phyloP scores from a whole-genome alignment of 2,329 filamentous ascomycete species.

The Xylaria sp. region DNA sequence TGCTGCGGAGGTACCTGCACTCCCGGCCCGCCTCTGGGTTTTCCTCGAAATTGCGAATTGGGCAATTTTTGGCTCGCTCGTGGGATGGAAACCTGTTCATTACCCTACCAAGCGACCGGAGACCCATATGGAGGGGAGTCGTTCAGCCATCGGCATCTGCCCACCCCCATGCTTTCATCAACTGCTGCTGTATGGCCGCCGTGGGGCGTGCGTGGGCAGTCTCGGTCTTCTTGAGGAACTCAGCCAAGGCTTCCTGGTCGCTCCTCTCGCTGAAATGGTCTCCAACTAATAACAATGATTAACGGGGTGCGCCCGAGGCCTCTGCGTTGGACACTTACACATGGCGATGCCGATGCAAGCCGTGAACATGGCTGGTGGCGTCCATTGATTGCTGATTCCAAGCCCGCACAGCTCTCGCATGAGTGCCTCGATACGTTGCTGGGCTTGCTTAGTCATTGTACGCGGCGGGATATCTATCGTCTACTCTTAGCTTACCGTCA shows the following conservation, averaged over 20 bases:
- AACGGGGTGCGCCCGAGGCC: neutral
- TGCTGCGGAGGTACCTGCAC: neutral
- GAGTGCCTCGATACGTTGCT: constrained; percentile 58
- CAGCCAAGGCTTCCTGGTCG: constrained; percentile 62
- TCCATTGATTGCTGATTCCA: constrained; percentile 65
- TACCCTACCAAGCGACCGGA: neutral
- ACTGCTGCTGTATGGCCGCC: constrained; percentile 57
- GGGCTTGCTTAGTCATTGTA: constrained; percentile 34
- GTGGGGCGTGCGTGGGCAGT: constrained; percentile 65
- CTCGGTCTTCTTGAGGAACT: constrained; percentile 60
- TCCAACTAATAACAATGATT: constrained; percentile 51
- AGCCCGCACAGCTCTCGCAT: constrained; percentile 69
- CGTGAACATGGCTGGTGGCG: constrained; percentile 66
- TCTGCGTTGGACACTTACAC: constrained; percentile 51
- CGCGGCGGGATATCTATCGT: constrained; percentile 4
- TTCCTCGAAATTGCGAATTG: constrained; percentile 12
- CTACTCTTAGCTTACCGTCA: constrained; percentile 52
- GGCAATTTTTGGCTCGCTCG: constrained; percentile 3
- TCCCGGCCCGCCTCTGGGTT: neutral
- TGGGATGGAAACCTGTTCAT: neutral
- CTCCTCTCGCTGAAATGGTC: constrained; percentile 59
- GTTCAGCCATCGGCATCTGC: constrained; percentile 41
- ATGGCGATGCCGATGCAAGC: constrained; percentile 66
- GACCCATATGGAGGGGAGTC: neutral
- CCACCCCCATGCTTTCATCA: constrained; percentile 64